phyloP scores from a whole-genome alignment of 1,284 basidiomycete genomes.

The Fomes fomentarius region DNA sequence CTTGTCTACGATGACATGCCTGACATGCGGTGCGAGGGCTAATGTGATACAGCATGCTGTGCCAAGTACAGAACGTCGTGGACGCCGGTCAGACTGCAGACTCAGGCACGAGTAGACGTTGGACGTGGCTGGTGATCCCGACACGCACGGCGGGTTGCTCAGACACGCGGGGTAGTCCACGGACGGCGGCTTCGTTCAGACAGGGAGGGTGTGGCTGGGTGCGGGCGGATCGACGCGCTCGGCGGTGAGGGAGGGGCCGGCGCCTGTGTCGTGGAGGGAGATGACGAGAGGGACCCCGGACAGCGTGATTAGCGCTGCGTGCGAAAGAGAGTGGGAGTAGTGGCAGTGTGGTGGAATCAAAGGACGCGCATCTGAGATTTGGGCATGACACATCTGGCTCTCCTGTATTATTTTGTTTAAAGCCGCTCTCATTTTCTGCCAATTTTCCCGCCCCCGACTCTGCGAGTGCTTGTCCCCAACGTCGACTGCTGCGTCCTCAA shows the following conservation, averaged over 20 bases:
- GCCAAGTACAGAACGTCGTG: not conserved
- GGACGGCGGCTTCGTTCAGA: not conserved
- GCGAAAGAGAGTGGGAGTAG: slow-evolving; percentile 17
- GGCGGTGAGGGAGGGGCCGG: not conserved
- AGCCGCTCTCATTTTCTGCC: no score
- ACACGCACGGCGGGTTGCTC: no score
- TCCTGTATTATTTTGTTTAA: slow-evolving; percentile 25
- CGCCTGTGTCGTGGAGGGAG: not conserved
- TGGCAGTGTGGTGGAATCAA: slow-evolving; percentile 14
- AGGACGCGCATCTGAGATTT: slow-evolving; percentile 14
- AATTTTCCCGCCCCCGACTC: slow-evolving; percentile 21
- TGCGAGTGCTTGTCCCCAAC: slow-evolving; percentile 9
- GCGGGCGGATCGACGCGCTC: slow-evolving; percentile 4
- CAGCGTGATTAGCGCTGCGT: slow-evolving; percentile 4
- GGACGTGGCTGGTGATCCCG: no score
- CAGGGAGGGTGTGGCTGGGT: not conserved
- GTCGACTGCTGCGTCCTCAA: not conserved
- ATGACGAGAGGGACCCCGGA: slow-evolving; percentile 8
- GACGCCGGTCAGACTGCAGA: no score
- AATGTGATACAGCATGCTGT: not conserved
- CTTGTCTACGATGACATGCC: no score
- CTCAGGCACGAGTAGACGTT: no score
- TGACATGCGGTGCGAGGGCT: not conserved
- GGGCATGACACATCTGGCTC: slow-evolving; percentile 15
- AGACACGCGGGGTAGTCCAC: not conserved